A percentile compares a stretch with the other conserved stretches of the same genome.
Evolutionary conservation across 192 early-diverging fungal species (phyloP).

Genomic region (Entophlyctis luteolus): DNA sequence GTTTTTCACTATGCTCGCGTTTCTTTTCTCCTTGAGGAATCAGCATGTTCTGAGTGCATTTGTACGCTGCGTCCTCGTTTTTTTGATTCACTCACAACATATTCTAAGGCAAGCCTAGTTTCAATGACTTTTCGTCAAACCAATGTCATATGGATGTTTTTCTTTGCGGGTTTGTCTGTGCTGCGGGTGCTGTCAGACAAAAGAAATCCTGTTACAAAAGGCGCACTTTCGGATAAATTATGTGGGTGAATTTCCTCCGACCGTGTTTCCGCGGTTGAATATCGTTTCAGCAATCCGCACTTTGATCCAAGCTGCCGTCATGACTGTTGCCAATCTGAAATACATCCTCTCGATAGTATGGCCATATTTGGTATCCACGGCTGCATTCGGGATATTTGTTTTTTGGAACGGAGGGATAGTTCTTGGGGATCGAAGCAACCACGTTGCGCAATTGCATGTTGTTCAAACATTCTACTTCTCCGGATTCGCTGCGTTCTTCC

Average conservation of each 20-base stretch:
- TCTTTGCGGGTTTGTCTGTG: constrained; percentile 48
- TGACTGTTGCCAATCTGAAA: not conserved
- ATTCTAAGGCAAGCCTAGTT: constrained; percentile 27
- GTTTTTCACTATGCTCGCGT: constrained; percentile 69
- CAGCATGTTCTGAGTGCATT: constrained; percentile 51
- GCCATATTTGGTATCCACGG: constrained; percentile 50
- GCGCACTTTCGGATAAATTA: not conserved
- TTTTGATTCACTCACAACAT: not conserved
- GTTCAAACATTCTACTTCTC: constrained; percentile 85
- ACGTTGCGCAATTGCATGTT: constrained; percentile 71
- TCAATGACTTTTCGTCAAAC: constrained; percentile 79
- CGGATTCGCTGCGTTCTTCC: constrained; percentile 12
- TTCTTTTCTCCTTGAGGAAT: constrained; percentile 49
- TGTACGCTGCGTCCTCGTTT: constrained; percentile 38
- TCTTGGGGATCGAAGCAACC: constrained; percentile 82
- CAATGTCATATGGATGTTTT: constrained; percentile 83
- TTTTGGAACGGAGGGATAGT: constrained; percentile 79
- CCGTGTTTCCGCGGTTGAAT: not conserved
- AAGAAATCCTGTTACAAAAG: constrained; percentile 22
- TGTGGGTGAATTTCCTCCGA: not conserved
- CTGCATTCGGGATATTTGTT: constrained; percentile 65
- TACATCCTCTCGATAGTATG: constrained; percentile 32
- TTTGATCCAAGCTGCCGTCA: not conserved
- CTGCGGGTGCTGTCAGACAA: constrained; percentile 20
- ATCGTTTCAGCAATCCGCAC: not conserved